These are phyloP conservation scores for Fusarium dlaminii DNA, from an alignment of 2,329 filamentous ascomycete genomes.

Conservation along the genomic window DNA sequence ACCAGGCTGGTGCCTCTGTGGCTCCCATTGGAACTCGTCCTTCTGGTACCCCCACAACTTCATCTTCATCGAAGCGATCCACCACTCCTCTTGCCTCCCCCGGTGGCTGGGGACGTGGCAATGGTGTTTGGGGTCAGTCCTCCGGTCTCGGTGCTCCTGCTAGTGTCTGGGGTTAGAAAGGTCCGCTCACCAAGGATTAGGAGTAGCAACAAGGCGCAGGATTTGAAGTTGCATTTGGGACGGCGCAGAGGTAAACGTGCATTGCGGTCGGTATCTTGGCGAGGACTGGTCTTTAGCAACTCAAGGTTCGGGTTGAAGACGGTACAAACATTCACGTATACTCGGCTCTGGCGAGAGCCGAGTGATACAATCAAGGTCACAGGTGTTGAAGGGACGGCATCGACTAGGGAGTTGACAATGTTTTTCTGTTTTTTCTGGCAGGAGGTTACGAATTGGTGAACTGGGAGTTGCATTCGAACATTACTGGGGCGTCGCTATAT, in stretches of 20 bases:
- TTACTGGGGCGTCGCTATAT: conserved; percentile 39
- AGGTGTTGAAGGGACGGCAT: conserved; percentile 39
- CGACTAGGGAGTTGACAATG: conserved; percentile 41
- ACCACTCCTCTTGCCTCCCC: conserved; percentile 94
- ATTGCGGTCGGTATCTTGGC: conserved; percentile 34
- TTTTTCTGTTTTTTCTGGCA: conserved; percentile 33
- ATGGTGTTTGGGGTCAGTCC: conserved; percentile 86
- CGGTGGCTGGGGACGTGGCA: conserved; percentile 81
- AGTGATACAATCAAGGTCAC: conserved; percentile 32
- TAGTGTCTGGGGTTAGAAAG: conserved; percentile 85
- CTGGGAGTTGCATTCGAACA: conserved; percentile 42
- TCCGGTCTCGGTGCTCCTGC: conserved; percentile 86
- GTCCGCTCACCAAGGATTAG: background rate
- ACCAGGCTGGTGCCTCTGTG: conserved; percentile 70
- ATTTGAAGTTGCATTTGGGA: conserved; percentile 40
- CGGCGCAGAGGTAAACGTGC: conserved; percentile 42
- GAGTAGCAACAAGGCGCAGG: conserved; percentile 16
- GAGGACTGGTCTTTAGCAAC: conserved; percentile 9
- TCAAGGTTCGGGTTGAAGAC: conserved; percentile 13
- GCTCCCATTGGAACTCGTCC: conserved; percentile 95
- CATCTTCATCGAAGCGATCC: conserved; percentile 74
- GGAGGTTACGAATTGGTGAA: conserved; percentile 35
- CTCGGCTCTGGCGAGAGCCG: conserved; percentile 33
- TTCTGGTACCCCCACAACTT: conserved; percentile 62
- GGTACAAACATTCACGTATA: conserved; percentile 19